A percentile compares a stretch with the other conserved stretches of the same genome.
Evolutionary conservation across 805 yeast genomes (phyloP).

Genomic region (Maudiozyma saulgeensis): DNA sequence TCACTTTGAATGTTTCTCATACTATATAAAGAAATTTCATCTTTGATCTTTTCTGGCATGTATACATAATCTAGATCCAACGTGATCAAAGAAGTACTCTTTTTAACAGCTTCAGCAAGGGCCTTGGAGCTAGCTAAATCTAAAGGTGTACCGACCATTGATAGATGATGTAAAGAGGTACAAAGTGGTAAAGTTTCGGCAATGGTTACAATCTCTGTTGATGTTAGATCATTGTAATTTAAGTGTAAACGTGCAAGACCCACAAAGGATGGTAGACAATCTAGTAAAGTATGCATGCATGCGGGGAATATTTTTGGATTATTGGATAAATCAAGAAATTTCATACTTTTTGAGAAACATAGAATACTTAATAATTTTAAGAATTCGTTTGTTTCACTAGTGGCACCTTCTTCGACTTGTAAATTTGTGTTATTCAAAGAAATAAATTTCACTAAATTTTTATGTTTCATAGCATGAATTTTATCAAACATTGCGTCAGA

Average conservation of each 20-base stretch:
- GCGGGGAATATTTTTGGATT: conserved; percentile 63
- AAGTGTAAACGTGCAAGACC: conserved; percentile 56
- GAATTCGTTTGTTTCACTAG: conserved; percentile 26
- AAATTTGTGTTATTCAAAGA: conserved; percentile 63
- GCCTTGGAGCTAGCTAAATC: conserved; percentile 56
- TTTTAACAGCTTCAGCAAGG: conserved; percentile 54
- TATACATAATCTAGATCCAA: conserved; percentile 54
- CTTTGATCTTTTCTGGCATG: conserved; percentile 49
- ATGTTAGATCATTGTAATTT: conserved; percentile 55
- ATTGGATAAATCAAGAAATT: conserved; percentile 68
- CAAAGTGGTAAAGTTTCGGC: conserved; percentile 69
- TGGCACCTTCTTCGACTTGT: conserved; percentile 36
- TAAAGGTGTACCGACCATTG: conserved; percentile 57
- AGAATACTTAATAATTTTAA: conserved; percentile 37
- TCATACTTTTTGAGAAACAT: conserved; percentile 47
- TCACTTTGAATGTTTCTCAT: conserved; percentile 71
- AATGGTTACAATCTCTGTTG: conserved; percentile 47
- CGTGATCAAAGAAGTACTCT: conserved; percentile 51
- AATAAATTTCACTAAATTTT: conserved; percentile 35
- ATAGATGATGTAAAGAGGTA: conserved; percentile 51
- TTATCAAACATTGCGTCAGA: conserved; percentile 18
- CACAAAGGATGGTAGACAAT: conserved; percentile 62
- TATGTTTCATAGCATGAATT: conserved; percentile 17
- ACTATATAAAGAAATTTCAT: conserved; percentile 63
- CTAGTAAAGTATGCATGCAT: conserved; percentile 41